Evolutionary conservation across 345 rosid genomes (phyloP).

Genomic region (Salix viminalis): DNA sequence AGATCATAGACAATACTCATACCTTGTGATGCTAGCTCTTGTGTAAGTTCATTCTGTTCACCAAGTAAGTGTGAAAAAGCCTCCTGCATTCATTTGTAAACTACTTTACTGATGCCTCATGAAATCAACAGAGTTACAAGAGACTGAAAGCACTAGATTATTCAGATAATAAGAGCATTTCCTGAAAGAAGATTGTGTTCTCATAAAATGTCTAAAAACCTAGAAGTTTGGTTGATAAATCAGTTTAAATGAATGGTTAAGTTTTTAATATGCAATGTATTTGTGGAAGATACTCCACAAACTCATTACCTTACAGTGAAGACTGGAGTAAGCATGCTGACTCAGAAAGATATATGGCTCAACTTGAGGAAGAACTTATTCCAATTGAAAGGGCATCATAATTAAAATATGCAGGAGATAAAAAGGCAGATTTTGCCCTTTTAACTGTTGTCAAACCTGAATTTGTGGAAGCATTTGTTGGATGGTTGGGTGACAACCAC

Average conservation of each 20-base stretch:
- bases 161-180: background rate
- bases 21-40: constrained; percentile 95
- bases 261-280: too few relatives aligned
- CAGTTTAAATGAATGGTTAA: background rate
- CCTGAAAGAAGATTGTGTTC: background rate
- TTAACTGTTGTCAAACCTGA: constrained; percentile 53
- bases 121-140: background rate
- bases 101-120: background rate
- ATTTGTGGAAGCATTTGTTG: constrained; percentile 91
- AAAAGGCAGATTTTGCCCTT: constrained; percentile 8
- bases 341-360: too few relatives aligned
- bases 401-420: background rate
- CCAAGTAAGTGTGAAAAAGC: constrained; percentile 88
- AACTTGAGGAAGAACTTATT: too few relatives aligned
- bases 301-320: too few relatives aligned
- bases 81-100: constrained; percentile 55
- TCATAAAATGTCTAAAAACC: background rate
- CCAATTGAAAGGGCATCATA: background rate
- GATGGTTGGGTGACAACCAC: constrained; percentile 77
- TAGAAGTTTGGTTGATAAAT: background rate
- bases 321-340: too few relatives aligned
- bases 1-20: constrained; percentile 96
- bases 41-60: constrained; percentile 93
- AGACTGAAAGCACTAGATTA: background rate
- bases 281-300: too few relatives aligned